A percentile compares a stretch with the other conserved stretches of the same genome.
These are phyloP conservation scores for Russula lepida DNA, from an alignment of 768 basidiomycete genomes.

Conservation along the genomic window DNA sequence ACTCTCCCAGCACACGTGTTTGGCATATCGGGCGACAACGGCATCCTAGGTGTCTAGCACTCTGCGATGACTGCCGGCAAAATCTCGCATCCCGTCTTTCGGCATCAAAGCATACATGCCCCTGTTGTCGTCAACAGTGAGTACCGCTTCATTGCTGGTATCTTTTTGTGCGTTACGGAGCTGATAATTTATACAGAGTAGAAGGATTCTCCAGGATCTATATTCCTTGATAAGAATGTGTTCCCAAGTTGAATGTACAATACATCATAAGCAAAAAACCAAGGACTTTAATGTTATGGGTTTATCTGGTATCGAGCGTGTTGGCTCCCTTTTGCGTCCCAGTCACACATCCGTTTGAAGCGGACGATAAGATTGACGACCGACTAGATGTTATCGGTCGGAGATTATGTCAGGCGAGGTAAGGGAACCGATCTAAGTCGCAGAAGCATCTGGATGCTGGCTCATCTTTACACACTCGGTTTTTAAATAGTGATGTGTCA, in stretches of 20 bases:
- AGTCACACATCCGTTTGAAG: background rate
- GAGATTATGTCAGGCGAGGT: background rate
- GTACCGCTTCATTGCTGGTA: constrained; percentile 6
- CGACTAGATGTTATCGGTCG: background rate
- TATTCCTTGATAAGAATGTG: constrained; percentile 35
- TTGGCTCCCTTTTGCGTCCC: background rate
- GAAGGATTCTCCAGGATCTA: constrained; percentile 57
- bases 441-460: background rate
- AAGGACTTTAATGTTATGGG: background rate
- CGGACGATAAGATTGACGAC: background rate
- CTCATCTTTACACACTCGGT: too few relatives aligned
- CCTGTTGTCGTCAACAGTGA: constrained; percentile 50
- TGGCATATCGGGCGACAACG: background rate
- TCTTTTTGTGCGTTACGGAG: background rate
- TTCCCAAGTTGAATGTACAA: background rate
- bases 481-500: too few relatives aligned
- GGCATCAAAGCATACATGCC: constrained; percentile 54
- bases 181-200: constrained; percentile 25
- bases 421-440: background rate
- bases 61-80: constrained; percentile 60
- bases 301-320: background rate
- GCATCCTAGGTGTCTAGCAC: constrained; percentile 36
- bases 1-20: background rate
- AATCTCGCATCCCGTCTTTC: constrained; percentile 47
- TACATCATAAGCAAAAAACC: background rate